Conservation (phyloP, 306 rosid genomes). For the Hippophae tibetana region DNA sequence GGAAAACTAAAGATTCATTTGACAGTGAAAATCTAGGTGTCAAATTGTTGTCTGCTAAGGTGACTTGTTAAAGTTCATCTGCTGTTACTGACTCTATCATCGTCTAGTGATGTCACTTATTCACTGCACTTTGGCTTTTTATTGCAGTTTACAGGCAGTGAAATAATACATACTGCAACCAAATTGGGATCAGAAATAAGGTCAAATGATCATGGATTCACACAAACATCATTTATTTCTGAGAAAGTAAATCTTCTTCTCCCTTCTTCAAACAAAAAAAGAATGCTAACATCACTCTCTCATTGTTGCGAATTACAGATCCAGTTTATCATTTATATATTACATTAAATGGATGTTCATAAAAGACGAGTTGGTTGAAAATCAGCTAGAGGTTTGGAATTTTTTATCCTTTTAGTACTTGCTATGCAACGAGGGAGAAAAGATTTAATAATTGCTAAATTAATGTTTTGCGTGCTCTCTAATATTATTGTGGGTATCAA, state of each 20-base stretch:
- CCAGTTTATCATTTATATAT: background rate
- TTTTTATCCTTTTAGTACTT: too few species aligned
- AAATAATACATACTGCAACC: conserved; percentile 33
- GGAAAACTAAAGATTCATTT: conserved; percentile 31
- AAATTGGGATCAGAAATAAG: conserved; percentile 37
- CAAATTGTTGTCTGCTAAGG: conserved; percentile 42
- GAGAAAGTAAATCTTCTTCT: conserved; percentile 38
- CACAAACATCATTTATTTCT: conserved; percentile 28
- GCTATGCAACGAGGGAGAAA: background rate
- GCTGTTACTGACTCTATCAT: conserved; percentile 11
- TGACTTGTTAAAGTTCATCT: conserved; percentile 26
- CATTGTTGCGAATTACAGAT: background rate
- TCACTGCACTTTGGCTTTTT: conserved; percentile 6
- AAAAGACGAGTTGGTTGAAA: too few species aligned
- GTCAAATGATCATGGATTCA: conserved; percentile 34
- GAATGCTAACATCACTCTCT: background rate
- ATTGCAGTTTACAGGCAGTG: conserved; percentile 41
- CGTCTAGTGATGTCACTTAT: conserved; percentile 16
- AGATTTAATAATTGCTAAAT: background rate
- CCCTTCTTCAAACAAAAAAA: background rate
- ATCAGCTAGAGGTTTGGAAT: too few species aligned
- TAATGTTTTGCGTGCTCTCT: background rate
- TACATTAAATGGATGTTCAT: too few species aligned
- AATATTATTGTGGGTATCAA: background rate
- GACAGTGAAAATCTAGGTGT: conserved; percentile 29